Base-by-base conservation (phyloP, 176 grass and related monocot genomes). In the Cenchrus americanus region DNA sequence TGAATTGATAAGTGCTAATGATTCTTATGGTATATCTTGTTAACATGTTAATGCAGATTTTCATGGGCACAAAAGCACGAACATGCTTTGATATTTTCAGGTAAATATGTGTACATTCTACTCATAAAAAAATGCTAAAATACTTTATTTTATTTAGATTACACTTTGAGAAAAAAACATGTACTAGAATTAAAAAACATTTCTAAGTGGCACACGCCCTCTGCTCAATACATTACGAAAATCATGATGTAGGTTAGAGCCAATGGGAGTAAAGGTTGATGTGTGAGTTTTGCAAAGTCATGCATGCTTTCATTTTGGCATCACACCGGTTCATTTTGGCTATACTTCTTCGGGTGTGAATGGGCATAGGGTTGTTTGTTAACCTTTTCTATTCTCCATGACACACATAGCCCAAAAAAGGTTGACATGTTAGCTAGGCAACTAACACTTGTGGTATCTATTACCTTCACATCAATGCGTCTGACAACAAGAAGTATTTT, bases 31-130 rank as follows among this genome's bases (percentile, higher is more conserved):
- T 34, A 76, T 62, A 14, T 17, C 50, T 34, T 1, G 0, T 2
- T 88, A 5, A 57, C 51, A 0, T 44, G 22, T 14, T 26, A 74
- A 66, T 88, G 82, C 79, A 93, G 91, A 61, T 87, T 93, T 64
- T 85, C 91, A 62, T 90, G 91, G 84, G 84, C 76, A 34, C 87
- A 93, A 34, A 93, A 90, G 53, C 91, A 66, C 26, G 87, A 93
- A 43, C 67, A 89, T 32, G 42, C 84, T 75, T 77, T 66, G 7
- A 49, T 92, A 37, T 86, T 92, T 67, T 67, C 90, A 83, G 86
- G 90, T 92, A 87, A 76, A 37, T 60, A 2, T n/a, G 40, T 12
- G 5, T 2, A 8, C 6, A 58, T 43, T 7, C 42, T 43, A 43
- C 5, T 43, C 7, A 43, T 43, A 43, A 43, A 43, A 43, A 43